Base-by-base conservation (phyloP, 192 early-diverging fungal genomes). In the Coemansia aciculifera region DNA sequence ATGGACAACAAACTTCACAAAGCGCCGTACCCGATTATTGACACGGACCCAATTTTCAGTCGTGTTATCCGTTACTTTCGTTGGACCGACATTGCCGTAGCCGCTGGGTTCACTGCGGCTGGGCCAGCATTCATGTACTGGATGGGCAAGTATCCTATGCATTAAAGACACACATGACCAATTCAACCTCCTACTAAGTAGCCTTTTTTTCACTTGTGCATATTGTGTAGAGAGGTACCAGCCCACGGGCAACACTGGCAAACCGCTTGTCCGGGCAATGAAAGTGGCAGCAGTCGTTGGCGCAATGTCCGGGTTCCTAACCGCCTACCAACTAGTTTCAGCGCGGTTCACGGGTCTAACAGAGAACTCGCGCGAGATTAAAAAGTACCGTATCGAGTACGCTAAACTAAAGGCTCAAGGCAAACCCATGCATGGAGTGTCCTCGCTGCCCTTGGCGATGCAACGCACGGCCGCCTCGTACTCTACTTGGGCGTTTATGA, bases 11-110 rank as follows among this genome's bases (percentile, higher is more conserved):
- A 56, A 19, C 65, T 76, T 37, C 80, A 77, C 75, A 72, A 86
- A 56, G 78, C 87, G 15, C 87, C 91, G 48, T 95, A 91, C 85
- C 89, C 87, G 37, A 86, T 94, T 73, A 93, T 98, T 71, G 93
- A 91, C 79, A 89, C 87, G 57, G 92, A 98, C 73, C 97, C 97
- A 27, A 92, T 95, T 74, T 91, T 98, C 75, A 85, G 73, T 69
- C 89, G 93, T 54, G 93, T 98, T 2, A 85, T 98, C 63, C 79
- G 91, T 43, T 98, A 96, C 87, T 92, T 98, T 75, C 89, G 97
- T 56, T 69, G 87, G 38, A 85, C 86, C 15, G 97, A 98, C 81
- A 89, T 90, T 66, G 86, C 74, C 42, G 68, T 86, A 44, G 85
- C 86, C 79, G 89, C 81, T 49, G 88, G 78, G 6, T 69, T 89